A percentile compares a stretch with the other conserved stretches of the same genome.
These are phyloP conservation scores for Heliosperma pusillum DNA, from an alignment of 148 eudicot species.

Conservation along the genomic window DNA sequence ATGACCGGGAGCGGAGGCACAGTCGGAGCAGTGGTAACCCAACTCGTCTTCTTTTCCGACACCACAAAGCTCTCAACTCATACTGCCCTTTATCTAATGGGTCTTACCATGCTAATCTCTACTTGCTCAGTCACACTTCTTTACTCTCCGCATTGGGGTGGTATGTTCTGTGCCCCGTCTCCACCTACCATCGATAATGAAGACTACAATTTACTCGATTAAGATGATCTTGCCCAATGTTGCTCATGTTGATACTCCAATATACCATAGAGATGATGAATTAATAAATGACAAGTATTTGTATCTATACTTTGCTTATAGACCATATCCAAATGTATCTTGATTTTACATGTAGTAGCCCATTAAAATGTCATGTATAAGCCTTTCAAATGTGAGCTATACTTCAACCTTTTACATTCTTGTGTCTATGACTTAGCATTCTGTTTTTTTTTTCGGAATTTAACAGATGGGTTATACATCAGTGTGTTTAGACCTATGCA, in stretches of 20 bases:
- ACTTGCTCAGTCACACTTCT: slow-evolving; percentile 38
- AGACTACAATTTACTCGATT: slow-evolving; percentile 26
- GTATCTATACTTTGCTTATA: neutral
- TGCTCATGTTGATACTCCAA: neutral
- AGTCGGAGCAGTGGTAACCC: slow-evolving; percentile 55
- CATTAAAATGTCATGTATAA: too few species aligned
- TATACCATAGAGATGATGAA: neutral
- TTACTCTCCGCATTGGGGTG: slow-evolving; percentile 62
- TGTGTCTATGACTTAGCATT: too few species aligned
- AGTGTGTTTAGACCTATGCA: too few species aligned
- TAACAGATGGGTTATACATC: too few species aligned
- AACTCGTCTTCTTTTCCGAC: slow-evolving; percentile 46
- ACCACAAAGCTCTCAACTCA: slow-evolving; percentile 38
- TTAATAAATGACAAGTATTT: neutral
- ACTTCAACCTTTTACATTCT: too few species aligned
- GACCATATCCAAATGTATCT: neutral
- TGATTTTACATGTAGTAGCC: too few species aligned
- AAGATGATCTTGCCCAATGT: neutral
- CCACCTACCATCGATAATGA: slow-evolving; percentile 13
- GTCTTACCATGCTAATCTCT: slow-evolving; percentile 41
- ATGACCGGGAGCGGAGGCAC: slow-evolving; percentile 75
- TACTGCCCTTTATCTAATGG: slow-evolving; percentile 50
- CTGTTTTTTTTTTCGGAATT: too few species aligned
- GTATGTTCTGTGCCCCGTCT: slow-evolving; percentile 50
- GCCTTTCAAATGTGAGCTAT: too few species aligned